These are phyloP conservation scores for Opeltia flavorubescens DNA, from an alignment of 495 filamentous ascomycete species.

Conservation along the genomic window DNA sequence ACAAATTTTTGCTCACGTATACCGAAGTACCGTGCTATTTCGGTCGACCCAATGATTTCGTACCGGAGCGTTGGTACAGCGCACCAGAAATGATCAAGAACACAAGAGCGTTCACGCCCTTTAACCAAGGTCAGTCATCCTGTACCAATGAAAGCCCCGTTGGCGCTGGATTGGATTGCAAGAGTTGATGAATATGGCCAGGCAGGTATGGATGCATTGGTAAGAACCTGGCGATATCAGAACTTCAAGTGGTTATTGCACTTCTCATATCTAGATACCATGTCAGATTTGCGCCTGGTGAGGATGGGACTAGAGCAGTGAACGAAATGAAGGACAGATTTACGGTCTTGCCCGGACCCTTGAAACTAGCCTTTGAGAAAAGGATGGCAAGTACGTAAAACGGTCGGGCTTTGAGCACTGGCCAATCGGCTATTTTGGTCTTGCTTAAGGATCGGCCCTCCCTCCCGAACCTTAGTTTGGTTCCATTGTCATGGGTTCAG, in stretches of 20 bases:
- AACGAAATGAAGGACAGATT: background rate
- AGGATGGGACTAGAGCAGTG: background rate
- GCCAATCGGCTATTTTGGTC: no score
- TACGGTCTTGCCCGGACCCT: background rate
- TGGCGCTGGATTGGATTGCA: no score
- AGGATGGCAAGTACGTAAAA: no score
- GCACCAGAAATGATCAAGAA: conserved; percentile 9
- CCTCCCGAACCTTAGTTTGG: no score
- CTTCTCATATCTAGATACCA: conserved; percentile 15
- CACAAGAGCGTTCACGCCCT: conserved; percentile 5
- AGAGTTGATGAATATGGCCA: no score
- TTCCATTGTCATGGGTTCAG: no score
- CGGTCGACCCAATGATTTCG: background rate
- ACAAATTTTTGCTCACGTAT: background rate
- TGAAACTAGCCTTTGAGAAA: background rate
- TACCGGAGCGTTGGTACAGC: conserved; percentile 10
- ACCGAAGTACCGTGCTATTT: background rate
- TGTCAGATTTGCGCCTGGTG: conserved; percentile 13
- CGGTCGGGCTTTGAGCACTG: no score
- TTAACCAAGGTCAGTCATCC: background rate
- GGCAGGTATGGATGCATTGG: conserved; percentile 20
- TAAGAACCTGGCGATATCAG: conserved; percentile 16
- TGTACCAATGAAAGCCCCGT: background rate
- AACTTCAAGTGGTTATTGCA: conserved; percentile 15
- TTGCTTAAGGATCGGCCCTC: no score